Percentiles rank a stretch among this genome's conserved stretches.
phyloP scores from a whole-genome alignment of 257 asterid genomes.

The Fraxinus quadrangulata region DNA sequence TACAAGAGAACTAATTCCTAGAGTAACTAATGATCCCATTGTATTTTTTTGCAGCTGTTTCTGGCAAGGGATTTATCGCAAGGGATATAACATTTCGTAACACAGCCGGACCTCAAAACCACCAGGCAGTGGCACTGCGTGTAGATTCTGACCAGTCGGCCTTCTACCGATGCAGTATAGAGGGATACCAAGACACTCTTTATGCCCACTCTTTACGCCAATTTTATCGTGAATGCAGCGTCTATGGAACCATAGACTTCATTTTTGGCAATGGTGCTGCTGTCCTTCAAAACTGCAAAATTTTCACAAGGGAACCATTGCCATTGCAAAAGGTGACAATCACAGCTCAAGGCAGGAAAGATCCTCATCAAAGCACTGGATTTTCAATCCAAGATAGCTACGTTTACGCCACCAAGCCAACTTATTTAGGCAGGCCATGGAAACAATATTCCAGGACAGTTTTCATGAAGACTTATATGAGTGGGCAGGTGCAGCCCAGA shows the following conservation, averaged over 20 bases:
- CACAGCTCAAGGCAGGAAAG: conserved; percentile 90
- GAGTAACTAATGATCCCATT: too few relatives aligned
- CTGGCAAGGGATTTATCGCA: conserved; percentile 92
- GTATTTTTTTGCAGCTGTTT: conserved; percentile 55
- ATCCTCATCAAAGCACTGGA: conserved; percentile 88
- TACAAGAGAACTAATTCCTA: too few relatives aligned
- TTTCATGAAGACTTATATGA: conserved; percentile 74
- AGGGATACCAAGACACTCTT: conserved; percentile 93
- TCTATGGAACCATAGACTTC: conserved; percentile 95
- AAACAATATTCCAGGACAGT: conserved; percentile 77
- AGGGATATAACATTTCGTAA: conserved; percentile 89
- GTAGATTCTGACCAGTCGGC: conserved; percentile 97
- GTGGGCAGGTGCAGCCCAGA: conserved; percentile 81
- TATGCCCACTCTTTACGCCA: conserved; percentile 96
- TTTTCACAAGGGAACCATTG: conserved; percentile 70
- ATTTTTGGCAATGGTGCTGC: conserved; percentile 97
- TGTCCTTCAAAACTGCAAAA: conserved; percentile 80
- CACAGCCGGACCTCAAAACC: conserved; percentile 88
- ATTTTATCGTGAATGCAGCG: conserved; percentile 87
- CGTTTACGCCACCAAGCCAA: conserved; percentile 68
- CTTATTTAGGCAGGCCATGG: conserved; percentile 93
- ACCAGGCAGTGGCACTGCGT: conserved; percentile 90
- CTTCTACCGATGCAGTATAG: conserved; percentile 96
- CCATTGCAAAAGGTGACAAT: conserved; percentile 88
- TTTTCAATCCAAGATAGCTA: conserved; percentile 74